These are phyloP conservation scores for Apiospora marii DNA, from an alignment of 2,329 filamentous ascomycete genomes.

Conservation along the genomic window DNA sequence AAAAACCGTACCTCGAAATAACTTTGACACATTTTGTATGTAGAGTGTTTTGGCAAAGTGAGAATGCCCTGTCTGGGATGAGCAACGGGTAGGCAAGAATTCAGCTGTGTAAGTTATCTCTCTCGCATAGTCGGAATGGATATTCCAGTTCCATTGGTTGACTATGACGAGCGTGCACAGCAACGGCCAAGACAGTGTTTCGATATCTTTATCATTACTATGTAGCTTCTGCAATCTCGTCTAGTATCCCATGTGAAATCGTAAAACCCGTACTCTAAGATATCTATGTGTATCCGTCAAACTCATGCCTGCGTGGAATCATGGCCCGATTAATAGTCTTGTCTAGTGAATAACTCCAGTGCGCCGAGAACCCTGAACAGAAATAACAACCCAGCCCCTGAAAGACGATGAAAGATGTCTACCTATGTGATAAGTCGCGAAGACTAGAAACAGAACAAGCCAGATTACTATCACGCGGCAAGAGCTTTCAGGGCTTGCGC, in stretches of 20 bases:
- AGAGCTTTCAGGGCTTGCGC: conserved; percentile 46
- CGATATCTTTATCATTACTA: neutral
- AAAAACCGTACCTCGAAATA: neutral
- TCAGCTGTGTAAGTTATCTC: too few relatives aligned
- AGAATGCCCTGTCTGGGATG: neutral
- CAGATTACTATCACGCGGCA: conserved; percentile 32
- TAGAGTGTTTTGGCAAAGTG: neutral
- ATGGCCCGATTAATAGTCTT: neutral
- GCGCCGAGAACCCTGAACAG: neutral
- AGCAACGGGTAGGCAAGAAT: neutral
- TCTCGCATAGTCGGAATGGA: neutral
- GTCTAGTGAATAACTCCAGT: neutral
- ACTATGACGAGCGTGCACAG: too few relatives aligned
- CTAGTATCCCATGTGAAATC: neutral
- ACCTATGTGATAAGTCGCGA: neutral
- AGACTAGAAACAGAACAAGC: neutral
- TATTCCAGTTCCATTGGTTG: neutral
- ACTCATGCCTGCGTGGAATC: neutral
- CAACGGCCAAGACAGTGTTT: neutral
- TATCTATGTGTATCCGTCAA: neutral
- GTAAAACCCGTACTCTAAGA: neutral
- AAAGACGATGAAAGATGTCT: neutral
- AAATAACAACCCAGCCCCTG: neutral
- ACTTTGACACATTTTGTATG: neutral
- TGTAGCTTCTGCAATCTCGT: neutral